Percentiles rank a stretch among this genome's conserved stretches.
phyloP scores from a whole-genome alignment of 2,329 filamentous ascomycete species.

The Orbilia javanica region DNA sequence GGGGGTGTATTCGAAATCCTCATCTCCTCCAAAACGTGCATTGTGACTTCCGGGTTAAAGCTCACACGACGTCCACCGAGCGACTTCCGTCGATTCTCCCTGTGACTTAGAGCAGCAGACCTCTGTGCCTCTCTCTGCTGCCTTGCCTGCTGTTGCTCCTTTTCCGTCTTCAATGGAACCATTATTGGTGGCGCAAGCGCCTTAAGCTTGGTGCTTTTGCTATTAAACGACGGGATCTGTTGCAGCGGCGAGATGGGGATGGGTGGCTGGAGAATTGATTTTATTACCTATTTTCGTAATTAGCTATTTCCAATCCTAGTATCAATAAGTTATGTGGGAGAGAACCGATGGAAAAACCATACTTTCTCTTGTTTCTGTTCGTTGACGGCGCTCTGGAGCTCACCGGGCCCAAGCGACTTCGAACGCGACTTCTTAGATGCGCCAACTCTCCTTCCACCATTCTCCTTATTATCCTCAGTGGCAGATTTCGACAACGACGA shows the following conservation, averaged over 20 bases:
- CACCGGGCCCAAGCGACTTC: conserved; percentile 95
- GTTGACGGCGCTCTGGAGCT: conserved; percentile 75
- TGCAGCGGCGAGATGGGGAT: conserved; percentile 74
- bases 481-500: conserved; percentile 47
- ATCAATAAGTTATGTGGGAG: neutral
- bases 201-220: conserved; percentile 61
- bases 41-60: conserved; percentile 94
- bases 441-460: conserved; percentile 68
- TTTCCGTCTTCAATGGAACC: conserved; percentile 76
- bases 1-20: conserved; percentile 87
- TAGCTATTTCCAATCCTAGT: neutral
- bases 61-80: conserved; percentile 93
- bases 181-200: conserved; percentile 66
- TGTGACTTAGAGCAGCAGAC: conserved; percentile 74
- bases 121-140: conserved; percentile 78
- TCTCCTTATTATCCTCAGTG: conserved; percentile 77
- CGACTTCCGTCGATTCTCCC: conserved; percentile 91
- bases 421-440: conserved; percentile 80
- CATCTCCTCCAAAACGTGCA: conserved; percentile 96
- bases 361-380: conserved; percentile 61
- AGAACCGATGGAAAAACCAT: neutral
- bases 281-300: conserved; percentile 64
- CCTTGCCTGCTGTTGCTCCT: conserved; percentile 77
- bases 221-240: conserved; percentile 73
- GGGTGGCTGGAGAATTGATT: conserved; percentile 84